Evolutionary conservation across 2,329 filamentous ascomycete species (phyloP).

Genomic region (Ophiostoma novo-ulmi): DNA sequence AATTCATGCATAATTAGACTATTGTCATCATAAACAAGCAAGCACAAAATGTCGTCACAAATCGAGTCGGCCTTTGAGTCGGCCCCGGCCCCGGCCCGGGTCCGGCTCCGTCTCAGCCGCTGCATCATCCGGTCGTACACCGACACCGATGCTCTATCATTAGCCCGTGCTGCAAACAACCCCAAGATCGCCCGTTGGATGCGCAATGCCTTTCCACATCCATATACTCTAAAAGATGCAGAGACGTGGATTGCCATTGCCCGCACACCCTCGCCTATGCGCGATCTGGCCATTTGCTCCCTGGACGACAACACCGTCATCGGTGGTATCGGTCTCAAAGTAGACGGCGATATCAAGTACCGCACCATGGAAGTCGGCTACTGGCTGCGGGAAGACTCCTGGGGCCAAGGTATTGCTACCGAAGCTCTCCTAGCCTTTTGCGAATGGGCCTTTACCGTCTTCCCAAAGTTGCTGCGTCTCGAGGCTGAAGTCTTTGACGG

Average conservation of each 20-base stretch:
- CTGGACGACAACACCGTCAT: neutral
- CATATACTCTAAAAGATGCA: neutral
- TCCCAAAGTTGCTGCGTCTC: neutral
- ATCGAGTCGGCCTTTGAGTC: neutral
- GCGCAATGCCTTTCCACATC: neutral
- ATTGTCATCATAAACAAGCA: neutral
- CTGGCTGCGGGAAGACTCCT: neutral
- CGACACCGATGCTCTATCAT: neutral
- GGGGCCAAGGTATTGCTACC: neutral
- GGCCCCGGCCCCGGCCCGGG: too few relatives aligned
- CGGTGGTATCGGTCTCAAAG: neutral
- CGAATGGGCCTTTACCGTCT: neutral
- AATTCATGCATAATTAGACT: neutral
- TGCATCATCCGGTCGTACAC: neutral
- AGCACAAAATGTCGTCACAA: neutral
- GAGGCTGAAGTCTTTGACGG: slow-evolving; percentile 5
- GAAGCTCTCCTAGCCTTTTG: neutral
- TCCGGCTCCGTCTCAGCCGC: neutral
- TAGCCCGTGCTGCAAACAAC: neutral
- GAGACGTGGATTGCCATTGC: neutral
- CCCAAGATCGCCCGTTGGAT: neutral
- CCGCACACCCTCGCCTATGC: neutral
- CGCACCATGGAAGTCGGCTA: slow-evolving; percentile 5
- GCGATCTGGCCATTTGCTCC: neutral
- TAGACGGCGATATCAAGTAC: neutral